Base-by-base conservation (phyloP, 768 basidiomycete genomes). In the Russula ochroleuca region DNA sequence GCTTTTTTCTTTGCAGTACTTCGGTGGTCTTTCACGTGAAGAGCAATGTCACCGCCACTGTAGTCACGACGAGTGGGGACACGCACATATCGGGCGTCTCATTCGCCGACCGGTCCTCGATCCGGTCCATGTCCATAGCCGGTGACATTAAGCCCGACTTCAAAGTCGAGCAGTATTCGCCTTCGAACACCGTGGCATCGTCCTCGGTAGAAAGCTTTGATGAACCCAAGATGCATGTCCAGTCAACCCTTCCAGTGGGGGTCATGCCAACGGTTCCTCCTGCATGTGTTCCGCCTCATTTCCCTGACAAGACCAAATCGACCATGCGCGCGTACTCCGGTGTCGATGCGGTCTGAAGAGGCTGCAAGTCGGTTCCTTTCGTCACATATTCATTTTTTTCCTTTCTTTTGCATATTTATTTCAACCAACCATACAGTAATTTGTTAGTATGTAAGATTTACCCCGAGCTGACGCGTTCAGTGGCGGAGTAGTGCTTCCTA, bases 11-110 rank as follows among this genome's bases (percentile, higher is more conserved):
- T 11, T 31, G 4, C 43, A 57, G 52, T n/a, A n/a, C n/a, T 1
- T 64, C 59, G 3, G 60, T 58, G 13, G 23, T 49, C 56, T 52
- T 52, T 35, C 19, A 57, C 19, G 37, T 62, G 54, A 41, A 37
- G 8, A 43, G 23, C 17, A 47, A 47, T 7, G 25, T 57, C 49
- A 37, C 49, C 17, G 31, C 61, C 25, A 23, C 64, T n/a, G 64
- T 62, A 2, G 23, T 10, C 31, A 15, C 28, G 28, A 28, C 28
- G 28, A 28, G 28, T 28, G 28, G 28, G 5, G 28, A 28, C 2
- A 2, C 28, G 28, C 28, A 5, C 28, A 28, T 2, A 28, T 28
- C 28, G 28, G 5, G 28, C 28, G 28, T 28, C 28, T 28, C 28
- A 28, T 28, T 28, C 28, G 28, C 28, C 5, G 28, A 28, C 2